Base-by-base conservation (phyloP, 306 rosid genomes). In the Prunus davidiana region DNA sequence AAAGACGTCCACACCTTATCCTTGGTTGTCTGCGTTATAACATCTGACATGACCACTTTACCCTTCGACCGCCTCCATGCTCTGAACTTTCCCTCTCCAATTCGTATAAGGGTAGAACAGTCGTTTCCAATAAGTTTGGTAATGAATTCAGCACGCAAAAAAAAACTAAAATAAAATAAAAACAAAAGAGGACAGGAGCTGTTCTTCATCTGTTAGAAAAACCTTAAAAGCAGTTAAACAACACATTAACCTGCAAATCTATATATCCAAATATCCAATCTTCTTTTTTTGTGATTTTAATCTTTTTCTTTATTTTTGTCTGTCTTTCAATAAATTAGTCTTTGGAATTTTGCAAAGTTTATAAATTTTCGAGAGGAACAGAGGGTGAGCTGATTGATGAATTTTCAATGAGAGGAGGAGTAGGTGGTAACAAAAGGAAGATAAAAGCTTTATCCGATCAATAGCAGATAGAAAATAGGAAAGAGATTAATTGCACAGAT, bases 381-480 rank as follows among this genome's bases (percentile, higher is more conserved):
- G 58, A 54, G 62, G 62, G 18, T 47, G 56, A 49, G 83, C 71
- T 45, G 58, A 56, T 76, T 43, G 79, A 43, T 70, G 70, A 58
- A 55, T 72, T 16, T 67, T 75, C 67, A 78, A 76, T 69, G 56
- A 75, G 69, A 73, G 43, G 30, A 49, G 69, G 30, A 49, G 69
- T 54, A 34, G 78, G 74, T 41, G 78, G 69, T n/a, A 74, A 47
- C 22, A 46, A 69, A 14, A 55, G 38, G 62, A 43, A 43, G 60
- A 64, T 49, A 67, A 14, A 50, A 6, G 25, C 55, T 19, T 72
- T 51, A 73, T 84, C 75, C 51, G 85, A 87, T 86, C 85, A 64
- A 67, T 71, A 76, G 65, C 66, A 74, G 5, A 43, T 30, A 47
- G 52, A 10, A 41, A 14, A 28, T 6, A 30, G 8, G 8, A 27